Evolutionary conservation across 148 eudicot genomes (phyloP).

Genomic region (Bassia scoparia): DNA sequence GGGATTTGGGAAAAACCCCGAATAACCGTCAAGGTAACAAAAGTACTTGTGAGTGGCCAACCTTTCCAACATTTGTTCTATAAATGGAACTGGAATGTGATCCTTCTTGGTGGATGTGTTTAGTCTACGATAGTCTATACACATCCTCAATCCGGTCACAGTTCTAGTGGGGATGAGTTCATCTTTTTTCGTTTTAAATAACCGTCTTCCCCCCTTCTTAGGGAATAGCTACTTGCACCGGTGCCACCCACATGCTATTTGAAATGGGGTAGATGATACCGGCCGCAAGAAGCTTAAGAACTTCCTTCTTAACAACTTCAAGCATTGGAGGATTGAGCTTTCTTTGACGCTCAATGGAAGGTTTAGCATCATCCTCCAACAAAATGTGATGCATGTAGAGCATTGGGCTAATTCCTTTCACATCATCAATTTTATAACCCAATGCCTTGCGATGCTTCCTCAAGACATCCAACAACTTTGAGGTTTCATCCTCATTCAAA

Average conservation of each 20-base stretch:
- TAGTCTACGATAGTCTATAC: neutral
- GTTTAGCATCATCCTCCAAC: too few species aligned
- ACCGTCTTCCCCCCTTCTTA: neutral
- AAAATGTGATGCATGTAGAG: too few species aligned
- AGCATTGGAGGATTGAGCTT: neutral
- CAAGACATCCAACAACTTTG: too few species aligned
- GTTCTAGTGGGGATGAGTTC: neutral
- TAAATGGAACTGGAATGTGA: neutral
- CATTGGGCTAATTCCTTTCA: too few species aligned
- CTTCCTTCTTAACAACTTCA: neutral
- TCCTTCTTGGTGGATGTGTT: neutral
- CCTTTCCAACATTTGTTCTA: neutral
- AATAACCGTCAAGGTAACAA: neutral
- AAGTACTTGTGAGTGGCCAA: neutral
- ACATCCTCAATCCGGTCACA: neutral
- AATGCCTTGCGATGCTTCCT: too few species aligned
- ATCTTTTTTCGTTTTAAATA: neutral
- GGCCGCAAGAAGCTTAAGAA: neutral
- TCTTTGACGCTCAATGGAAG: neutral
- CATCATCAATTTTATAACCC: too few species aligned
- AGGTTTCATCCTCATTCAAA: too few species aligned
- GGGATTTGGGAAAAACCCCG: neutral
- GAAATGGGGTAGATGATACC: constrained; percentile 1
- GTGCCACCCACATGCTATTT: neutral
- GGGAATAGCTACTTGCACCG: neutral